A percentile compares a stretch with the other conserved stretches of the same genome.
Evolutionary conservation across 2,329 filamentous ascomycete genomes (phyloP).

Genomic region (Colletotrichum graminicola): DNA sequence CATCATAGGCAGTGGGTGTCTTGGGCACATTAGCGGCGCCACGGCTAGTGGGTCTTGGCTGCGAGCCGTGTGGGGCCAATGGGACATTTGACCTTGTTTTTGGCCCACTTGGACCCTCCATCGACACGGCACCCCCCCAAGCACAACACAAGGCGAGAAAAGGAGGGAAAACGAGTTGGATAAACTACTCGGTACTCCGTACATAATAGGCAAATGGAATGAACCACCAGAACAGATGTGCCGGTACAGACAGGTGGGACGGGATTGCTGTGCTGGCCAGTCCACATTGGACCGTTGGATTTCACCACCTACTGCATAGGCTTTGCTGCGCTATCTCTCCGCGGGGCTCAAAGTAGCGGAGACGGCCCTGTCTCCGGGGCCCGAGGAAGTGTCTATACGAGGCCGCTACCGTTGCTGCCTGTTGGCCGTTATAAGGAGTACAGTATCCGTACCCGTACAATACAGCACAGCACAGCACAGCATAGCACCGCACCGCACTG

Average conservation of each 20-base stretch:
- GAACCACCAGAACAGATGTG: background rate
- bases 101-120: conserved; percentile 6
- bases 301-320: background rate
- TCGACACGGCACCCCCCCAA: background rate
- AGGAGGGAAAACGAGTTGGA: background rate
- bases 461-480: background rate
- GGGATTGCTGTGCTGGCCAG: background rate
- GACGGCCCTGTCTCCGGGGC: background rate
- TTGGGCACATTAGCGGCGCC: conserved; percentile 4
- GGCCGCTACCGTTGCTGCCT: background rate
- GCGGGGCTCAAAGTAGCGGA: background rate
- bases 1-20: conserved; percentile 5
- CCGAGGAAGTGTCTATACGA: conserved; percentile 26
- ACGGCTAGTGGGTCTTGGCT: conserved; percentile 14
- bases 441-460: background rate
- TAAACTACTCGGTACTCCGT: background rate
- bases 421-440: background rate
- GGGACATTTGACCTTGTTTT: background rate
- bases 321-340: background rate
- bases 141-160: background rate
- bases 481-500: background rate
- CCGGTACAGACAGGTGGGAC: background rate
- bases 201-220: background rate
- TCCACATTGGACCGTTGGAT: background rate
- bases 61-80: background rate